Evolutionary conservation across 202 grass and related monocot species (phyloP), one percentile per base, ranked within the genome.

Genomic region (Musa balbisiana): DNA sequence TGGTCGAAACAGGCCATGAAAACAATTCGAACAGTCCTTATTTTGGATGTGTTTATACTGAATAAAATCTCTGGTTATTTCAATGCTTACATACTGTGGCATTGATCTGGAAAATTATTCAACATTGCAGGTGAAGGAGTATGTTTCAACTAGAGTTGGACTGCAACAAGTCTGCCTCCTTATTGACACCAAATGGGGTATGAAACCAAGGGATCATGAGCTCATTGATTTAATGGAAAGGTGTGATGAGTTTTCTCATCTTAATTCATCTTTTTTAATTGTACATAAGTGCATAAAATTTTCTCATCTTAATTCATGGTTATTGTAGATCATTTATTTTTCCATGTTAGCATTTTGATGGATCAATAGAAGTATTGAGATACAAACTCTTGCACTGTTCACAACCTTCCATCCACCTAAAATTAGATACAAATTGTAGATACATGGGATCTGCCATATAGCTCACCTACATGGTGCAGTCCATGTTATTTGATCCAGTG

Each of bases 181-280:
- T 76, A 82, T 98, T 77, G 88, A 98, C 83, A 98, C 94, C 33
- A 98, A 98, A 79, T 90, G 94, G 76, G 94, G 94, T 82, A 93
- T 93, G 94, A 98, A 98, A 83, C 94, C 87, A 17, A 83, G 92
- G 76, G 94, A 93, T 74, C 88, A 91, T 43, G 93, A 97, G 68
- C 93, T 97, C 78, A 74, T 98, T 54, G 94, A 98, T 62, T 75
- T 98, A 17, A 93, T 93, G 90, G 90, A 98, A 85, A 93, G 86
- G 94, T 93, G 84, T 56, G 59, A 64, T 19, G 6, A 43, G 33
- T 6, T 43, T 78, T 66, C 73, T 51, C 19, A 80, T 59, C 56
- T 49, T 16, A 15, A 10, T 76, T 77, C 58, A 25, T 53, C 8
- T 22, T 51, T 63, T 19, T 53, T 72, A 51, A n/a, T 49, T 66